Base-by-base conservation (phyloP, 1,284 basidiomycete genomes). In the Phlebopus sp. region DNA sequence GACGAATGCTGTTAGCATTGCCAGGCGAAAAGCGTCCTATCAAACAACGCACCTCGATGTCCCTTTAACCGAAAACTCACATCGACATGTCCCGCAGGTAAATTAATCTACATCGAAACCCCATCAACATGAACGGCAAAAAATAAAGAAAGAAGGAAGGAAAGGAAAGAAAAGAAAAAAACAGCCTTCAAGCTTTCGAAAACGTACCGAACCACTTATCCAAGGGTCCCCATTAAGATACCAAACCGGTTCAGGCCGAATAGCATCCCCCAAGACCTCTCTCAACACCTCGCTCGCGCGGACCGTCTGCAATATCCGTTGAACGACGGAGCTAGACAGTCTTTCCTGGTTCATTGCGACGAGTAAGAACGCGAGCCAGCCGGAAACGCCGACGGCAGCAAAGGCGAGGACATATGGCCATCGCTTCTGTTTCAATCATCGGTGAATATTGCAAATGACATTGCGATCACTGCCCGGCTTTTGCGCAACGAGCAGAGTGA, bases 321-420 rank as follows among this genome's bases (percentile, higher is more conserved):
- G 77, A 49, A 85, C 79, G 37, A 89, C 80, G 4, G 87, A 90
- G 55, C 80, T 84, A n/a, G 85, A 79, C 19, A 89, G 72, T 56
- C 81, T 83, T 61, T 90, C 88, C 59, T 86, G 80, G 68, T 90
- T 90, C 49, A 82, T 83, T 8, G 80, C 81, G 55, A 79, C 82
- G 23, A 75, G 72, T 54, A 88, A 73, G 64, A 90, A 90, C 3
- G 70, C 73, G 11, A 68, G 78, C 87, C 87, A 90, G 10, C 75
- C 78, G 2, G 77, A 65, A 3, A 85, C 63, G 14, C 85, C 87
- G 14, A 78, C 52, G 0, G 71, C 65, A 11, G 74, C 69, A 39
- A 81, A 68, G 0, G 70, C 76, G 18, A 82, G 64, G n/a, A 81
- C 59, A 19, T 73, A 59, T 0, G 84, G 85, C 86, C 86, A 88